Conservation (phyloP, 257 asterid genomes). For the Marsdenia floribunda region DNA sequence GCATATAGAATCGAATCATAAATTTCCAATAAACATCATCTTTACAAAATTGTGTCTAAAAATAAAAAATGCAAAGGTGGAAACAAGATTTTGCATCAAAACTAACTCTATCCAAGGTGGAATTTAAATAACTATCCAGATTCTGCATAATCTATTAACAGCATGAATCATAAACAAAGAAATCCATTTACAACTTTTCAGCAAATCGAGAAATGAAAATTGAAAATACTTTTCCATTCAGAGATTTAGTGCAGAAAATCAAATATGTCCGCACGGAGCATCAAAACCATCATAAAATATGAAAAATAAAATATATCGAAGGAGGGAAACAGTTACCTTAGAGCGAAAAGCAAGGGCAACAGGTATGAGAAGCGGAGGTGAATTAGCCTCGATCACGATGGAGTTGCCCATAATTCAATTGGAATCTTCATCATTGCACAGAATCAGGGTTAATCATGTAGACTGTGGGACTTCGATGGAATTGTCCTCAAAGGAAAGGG, state of each 20-base stretch:
- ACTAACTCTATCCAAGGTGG: background rate
- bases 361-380: background rate
- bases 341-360: background rate
- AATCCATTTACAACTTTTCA: background rate
- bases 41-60: background rate
- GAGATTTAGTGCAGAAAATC: background rate
- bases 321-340: background rate
- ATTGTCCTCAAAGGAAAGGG: background rate
- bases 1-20: background rate
- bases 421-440: constrained; percentile 5
- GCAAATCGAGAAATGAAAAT: background rate
- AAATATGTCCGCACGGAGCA: background rate
- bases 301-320: background rate
- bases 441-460: constrained; percentile 4
- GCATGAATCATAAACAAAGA: background rate
- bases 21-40: background rate
- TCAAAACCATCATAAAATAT: background rate
- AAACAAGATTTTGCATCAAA: background rate
- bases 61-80: background rate
- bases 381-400: background rate
- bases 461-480: background rate
- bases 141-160: background rate
- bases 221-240: background rate
- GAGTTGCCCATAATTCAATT: background rate
- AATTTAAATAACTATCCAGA: background rate